Evolutionary conservation across 2,329 filamentous ascomycete genomes (phyloP).

Genomic region (Alternaria incomplexa): DNA sequence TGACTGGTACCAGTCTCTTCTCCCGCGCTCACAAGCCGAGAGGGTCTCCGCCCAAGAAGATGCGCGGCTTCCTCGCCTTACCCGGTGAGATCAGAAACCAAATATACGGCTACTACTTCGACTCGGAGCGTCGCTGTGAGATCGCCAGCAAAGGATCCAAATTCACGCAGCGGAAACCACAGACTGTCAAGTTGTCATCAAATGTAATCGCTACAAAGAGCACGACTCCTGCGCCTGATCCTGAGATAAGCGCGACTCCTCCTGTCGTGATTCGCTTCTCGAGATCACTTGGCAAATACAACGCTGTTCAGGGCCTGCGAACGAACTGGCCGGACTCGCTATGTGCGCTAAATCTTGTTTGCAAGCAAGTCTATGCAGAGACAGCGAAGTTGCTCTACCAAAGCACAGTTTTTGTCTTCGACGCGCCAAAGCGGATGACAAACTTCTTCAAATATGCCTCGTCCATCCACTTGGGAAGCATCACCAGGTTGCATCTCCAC

Average conservation of each 20-base stretch:
- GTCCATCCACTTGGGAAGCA: conserved; percentile 15
- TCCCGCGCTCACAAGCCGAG: conserved; percentile 12
- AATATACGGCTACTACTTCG: conserved; percentile 54
- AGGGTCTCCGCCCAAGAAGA: conserved; percentile 14
- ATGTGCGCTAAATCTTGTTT: conserved; percentile 36
- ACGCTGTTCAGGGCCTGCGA: conserved; percentile 19
- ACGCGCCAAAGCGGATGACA: conserved; percentile 29
- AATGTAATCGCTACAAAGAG: not conserved
- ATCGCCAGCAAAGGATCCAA: conserved; percentile 22
- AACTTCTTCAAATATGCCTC: conserved; percentile 35
- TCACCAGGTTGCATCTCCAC: conserved; percentile 39
- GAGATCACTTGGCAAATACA: conserved; percentile 24
- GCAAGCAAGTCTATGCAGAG: conserved; percentile 38
- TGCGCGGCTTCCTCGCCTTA: conserved; percentile 44
- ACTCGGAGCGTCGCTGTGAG: conserved; percentile 33
- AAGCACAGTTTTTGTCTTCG: conserved; percentile 38
- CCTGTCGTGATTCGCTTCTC: conserved; percentile 22
- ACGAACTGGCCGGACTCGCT: conserved; percentile 39
- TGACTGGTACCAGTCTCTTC: conserved; percentile 16
- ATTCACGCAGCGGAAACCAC: conserved; percentile 8
- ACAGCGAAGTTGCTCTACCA: conserved; percentile 35
- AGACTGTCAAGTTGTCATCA: conserved; percentile 22
- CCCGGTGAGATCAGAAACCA: conserved; percentile 58
- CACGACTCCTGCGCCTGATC: not conserved
- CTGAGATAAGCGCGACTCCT: not conserved